Base-by-base conservation (phyloP, 2,329 filamentous ascomycete species). In the Torrubiellomyces zombiae region DNA sequence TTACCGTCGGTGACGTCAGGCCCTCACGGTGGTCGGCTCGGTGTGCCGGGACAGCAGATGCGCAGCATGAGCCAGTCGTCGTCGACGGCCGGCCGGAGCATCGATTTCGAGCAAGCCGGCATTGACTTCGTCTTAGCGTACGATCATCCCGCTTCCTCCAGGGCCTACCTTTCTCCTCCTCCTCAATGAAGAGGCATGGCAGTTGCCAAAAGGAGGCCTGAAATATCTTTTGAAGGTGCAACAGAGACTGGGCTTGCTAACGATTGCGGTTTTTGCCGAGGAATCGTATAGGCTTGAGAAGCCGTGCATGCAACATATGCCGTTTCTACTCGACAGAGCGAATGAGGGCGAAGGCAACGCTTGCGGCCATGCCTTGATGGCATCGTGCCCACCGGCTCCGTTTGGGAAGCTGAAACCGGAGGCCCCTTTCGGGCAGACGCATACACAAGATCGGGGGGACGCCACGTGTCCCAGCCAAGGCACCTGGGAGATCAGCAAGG, bases 111-210 rank as follows among this genome's bases (percentile, higher is more conserved):
- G 48, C 75, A 83, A 48, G 69, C 79, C 39, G 80, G 80, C 45
- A 83, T 89, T 56, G 80, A 89, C 53, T 86, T 89, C 58, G 80
- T 89, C 43, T 67, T 89, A 67, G 77, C 78, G 80, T 89, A 83
- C 67, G 79, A 68, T 47, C 42, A 43, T 50, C 52, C 60, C 32
- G 20, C 29, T 53, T 58, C 60, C 51, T 64, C 66, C 54, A 64
- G 62, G 56, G 62, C 67, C 48, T 76, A 76, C 53, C 61, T 67
- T 48, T 71, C 69, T 55, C 68, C 68, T 56, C 67, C 67, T 46
- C 66, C 60, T 39, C 56, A 64, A 43, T 64, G 58, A 56, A 24
- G 19, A 21, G 18, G 18, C 28, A 29, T 18, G 24, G 19, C 23
- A 16, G 27, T 13, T 31, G 26, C 11, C 20, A 23, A 14, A 18